Conservation (phyloP, 768 basidiomycete genomes). For the Tylopilus rubrobrunneus region DNA sequence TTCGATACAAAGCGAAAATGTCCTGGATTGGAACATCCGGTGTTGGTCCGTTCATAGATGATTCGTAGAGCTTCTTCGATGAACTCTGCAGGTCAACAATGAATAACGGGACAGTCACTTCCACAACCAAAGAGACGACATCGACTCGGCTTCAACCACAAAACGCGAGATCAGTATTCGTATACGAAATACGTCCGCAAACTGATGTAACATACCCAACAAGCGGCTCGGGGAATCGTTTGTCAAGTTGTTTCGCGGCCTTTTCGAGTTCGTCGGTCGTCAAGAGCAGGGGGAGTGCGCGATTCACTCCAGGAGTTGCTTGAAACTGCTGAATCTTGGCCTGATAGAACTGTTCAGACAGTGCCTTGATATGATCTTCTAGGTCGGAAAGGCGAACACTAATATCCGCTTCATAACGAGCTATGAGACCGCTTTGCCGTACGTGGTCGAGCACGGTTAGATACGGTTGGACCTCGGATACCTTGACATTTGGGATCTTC, state of each 20-base stretch:
- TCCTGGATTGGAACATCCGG: constrained; percentile 89
- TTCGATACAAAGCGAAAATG: constrained; percentile 81
- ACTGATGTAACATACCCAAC: constrained; percentile 52
- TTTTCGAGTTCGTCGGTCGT: constrained; percentile 92
- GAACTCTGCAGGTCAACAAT: constrained; percentile 63
- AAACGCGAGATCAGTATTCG: neutral
- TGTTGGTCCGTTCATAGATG: constrained; percentile 82
- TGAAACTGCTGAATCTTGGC: constrained; percentile 61
- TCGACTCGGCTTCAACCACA: constrained; percentile 57
- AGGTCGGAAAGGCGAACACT: constrained; percentile 63
- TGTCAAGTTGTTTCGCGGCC: constrained; percentile 74
- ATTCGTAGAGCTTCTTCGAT: constrained; percentile 73
- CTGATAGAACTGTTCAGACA: constrained; percentile 60
- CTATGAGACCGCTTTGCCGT: constrained; percentile 64
- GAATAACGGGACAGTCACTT: constrained; percentile 61
- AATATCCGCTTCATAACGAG: constrained; percentile 71
- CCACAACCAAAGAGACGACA: constrained; percentile 71
- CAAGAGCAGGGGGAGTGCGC: constrained; percentile 73
- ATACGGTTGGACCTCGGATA: constrained; percentile 61
- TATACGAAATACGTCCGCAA: neutral
- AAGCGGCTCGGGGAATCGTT: constrained; percentile 81
- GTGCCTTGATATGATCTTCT: constrained; percentile 56
- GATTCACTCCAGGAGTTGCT: constrained; percentile 70
- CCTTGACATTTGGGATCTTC: constrained; percentile 66
- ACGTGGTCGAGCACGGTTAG: constrained; percentile 69